A percentile compares a stretch with the other conserved stretches of the same genome.
Conservation (phyloP, 148 eudicot genomes). For the Rhododendron mucronatum region DNA sequence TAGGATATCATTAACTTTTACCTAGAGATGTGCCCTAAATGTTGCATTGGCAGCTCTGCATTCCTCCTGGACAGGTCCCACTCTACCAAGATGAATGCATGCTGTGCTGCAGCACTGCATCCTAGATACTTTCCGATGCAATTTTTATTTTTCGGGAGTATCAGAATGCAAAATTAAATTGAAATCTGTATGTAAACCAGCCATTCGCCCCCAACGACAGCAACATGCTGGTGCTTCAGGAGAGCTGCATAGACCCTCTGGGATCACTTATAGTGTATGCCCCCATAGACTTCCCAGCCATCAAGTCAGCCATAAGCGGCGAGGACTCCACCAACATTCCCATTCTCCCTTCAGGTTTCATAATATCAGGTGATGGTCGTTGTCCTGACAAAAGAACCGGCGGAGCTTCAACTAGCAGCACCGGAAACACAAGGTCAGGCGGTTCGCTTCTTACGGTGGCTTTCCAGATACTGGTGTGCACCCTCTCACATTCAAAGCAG, state of each 20-base stretch:
- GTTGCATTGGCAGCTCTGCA: not conserved
- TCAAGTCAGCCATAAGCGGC: constrained; percentile 17
- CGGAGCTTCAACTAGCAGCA: constrained; percentile 25
- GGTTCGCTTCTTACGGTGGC: constrained; percentile 43
- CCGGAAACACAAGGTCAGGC: not conserved
- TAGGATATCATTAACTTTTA: not conserved
- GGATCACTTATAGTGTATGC: constrained; percentile 42
- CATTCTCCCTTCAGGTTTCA: constrained; percentile 47
- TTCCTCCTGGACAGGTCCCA: not conserved
- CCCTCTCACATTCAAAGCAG: constrained; percentile 1
- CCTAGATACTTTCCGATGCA: not conserved
- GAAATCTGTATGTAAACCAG: constrained; percentile 21
- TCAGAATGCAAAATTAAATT: not conserved
- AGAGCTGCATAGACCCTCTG: constrained; percentile 26
- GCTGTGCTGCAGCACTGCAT: not conserved
- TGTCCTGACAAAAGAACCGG: not conserved
- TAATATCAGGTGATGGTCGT: constrained; percentile 28
- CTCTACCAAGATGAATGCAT: not conserved
- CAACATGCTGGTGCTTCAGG: constrained; percentile 42
- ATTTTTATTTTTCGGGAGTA: not conserved
- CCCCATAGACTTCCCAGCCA: constrained; percentile 27
- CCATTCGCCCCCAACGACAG: constrained; percentile 20
- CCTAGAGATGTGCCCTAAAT: not conserved
- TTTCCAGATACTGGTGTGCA: constrained; percentile 31
- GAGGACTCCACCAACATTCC: constrained; percentile 18